phyloP scores from a whole-genome alignment of 1,284 basidiomycete species.

The Xanthoconium separans region DNA sequence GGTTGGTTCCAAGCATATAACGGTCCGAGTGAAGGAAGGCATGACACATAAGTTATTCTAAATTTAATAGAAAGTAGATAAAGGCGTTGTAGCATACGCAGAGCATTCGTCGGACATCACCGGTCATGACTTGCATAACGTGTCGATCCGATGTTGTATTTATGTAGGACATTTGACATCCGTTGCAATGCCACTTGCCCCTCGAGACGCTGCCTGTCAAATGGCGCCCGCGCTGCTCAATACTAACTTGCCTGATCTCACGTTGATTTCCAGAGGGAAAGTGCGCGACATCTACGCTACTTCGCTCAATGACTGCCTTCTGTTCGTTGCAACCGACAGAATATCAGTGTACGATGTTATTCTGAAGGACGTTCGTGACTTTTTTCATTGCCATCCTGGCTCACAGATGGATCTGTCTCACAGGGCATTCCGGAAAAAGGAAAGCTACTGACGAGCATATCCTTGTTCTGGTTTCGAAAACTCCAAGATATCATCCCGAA shows the following conservation, averaged over 20 bases:
- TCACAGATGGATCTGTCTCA: conserved; percentile 2
- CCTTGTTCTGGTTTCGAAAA: conserved; percentile 94
- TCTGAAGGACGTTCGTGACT: conserved; percentile 75
- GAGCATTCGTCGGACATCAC: conserved; percentile 3
- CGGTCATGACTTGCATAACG: conserved; percentile 6
- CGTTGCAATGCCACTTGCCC: not conserved
- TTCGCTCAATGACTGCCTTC: conserved; percentile 65
- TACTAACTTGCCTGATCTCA: conserved; percentile 55
- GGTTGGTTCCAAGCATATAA: conserved; percentile 30
- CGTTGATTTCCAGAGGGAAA: conserved; percentile 83
- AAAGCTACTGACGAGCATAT: conserved; percentile 85
- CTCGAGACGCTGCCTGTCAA: not conserved
- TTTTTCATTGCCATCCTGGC: not conserved
- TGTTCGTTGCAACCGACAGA: conserved; percentile 95
- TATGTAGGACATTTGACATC: conserved; percentile 1
- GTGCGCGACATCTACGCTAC: conserved; percentile 89
- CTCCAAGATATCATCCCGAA: conserved; percentile 79
- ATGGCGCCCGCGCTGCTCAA: conserved; percentile 44
- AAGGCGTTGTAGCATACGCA: conserved; percentile 18
- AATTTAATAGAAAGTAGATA: conserved; percentile 7
- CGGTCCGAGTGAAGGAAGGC: not conserved
- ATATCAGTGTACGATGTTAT: conserved; percentile 98
- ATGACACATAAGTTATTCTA: conserved; percentile 16
- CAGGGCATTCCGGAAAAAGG: conserved; percentile 96
- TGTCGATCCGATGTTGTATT: conserved; percentile 13